Conservation (phyloP, 192 early-diverging fungal genomes). For the Paraglomus brasilianum region DNA sequence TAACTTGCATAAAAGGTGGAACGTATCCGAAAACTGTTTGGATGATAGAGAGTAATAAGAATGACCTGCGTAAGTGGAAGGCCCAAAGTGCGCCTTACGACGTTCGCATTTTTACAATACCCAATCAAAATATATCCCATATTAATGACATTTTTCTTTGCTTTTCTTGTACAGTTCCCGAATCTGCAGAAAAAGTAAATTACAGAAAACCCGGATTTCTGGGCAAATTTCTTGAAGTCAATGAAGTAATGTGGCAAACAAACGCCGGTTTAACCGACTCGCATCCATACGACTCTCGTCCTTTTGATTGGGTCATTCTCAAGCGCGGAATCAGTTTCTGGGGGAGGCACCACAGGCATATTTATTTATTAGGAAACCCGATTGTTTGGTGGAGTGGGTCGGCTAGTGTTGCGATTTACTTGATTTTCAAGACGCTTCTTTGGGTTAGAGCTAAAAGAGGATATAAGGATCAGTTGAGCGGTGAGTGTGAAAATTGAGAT, state of each 20-base stretch:
- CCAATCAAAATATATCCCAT: neutral
- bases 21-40: constrained; percentile 69
- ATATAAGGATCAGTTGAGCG: constrained; percentile 41
- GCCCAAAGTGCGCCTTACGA: constrained; percentile 14
- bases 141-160: constrained; percentile 1
- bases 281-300: constrained; percentile 93
- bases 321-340: constrained; percentile 87
- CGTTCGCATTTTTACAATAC: neutral
- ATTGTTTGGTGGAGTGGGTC: constrained; percentile 77
- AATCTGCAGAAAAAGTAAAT: constrained; percentile 53
- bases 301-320: constrained; percentile 83
- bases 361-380: constrained; percentile 94
- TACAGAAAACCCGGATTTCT: constrained; percentile 72
- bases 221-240: constrained; percentile 86
- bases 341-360: constrained; percentile 64
- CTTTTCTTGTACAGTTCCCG: constrained; percentile 47
- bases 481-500: constrained; percentile 11
- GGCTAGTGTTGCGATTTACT: constrained; percentile 59
- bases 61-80: constrained; percentile 41
- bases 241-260: constrained; percentile 83
- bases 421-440: constrained; percentile 50
- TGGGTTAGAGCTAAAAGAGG: constrained; percentile 60
- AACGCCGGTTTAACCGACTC: constrained; percentile 84
- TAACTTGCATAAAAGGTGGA: constrained; percentile 87
- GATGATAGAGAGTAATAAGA: constrained; percentile 70